phyloP scores from a whole-genome alignment of 2,329 filamentous ascomycete species.

The Taxawa tesnikishii region DNA sequence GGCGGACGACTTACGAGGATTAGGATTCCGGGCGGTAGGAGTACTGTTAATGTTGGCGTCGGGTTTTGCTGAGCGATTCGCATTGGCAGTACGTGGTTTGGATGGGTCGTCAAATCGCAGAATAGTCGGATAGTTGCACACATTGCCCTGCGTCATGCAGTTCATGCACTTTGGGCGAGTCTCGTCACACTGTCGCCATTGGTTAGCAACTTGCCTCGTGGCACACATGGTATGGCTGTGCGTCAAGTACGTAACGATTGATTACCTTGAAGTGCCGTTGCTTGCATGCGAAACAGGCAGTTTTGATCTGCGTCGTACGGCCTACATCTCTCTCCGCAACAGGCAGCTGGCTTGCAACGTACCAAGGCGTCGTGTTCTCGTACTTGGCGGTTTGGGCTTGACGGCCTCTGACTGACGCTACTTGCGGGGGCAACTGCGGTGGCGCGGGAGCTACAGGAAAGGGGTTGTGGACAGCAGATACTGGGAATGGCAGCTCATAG shows the following conservation, averaged over 20 bases:
- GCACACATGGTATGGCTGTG: background rate
- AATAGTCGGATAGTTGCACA: slow-evolving; percentile 6
- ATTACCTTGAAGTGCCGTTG: slow-evolving; percentile 1
- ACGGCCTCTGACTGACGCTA: slow-evolving; percentile 1
- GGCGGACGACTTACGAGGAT: no score
- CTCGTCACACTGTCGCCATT: slow-evolving; percentile 7
- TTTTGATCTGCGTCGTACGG: slow-evolving; percentile 5
- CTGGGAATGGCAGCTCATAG: no score
- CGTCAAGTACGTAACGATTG: no score
- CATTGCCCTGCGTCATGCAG: slow-evolving; percentile 3
- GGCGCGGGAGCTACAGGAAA: background rate
- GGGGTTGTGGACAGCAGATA: no score
- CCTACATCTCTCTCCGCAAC: slow-evolving; percentile 3
- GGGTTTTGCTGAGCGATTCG: no score
- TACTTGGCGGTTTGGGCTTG: background rate
- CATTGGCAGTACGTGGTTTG: no score
- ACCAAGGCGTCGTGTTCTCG: background rate
- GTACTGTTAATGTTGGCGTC: no score
- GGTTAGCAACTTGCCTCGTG: background rate
- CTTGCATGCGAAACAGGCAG: slow-evolving; percentile 7
- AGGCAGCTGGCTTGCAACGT: slow-evolving; percentile 1
- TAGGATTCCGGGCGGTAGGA: no score
- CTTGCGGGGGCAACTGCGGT: background rate
- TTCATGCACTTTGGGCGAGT: slow-evolving; percentile 5
- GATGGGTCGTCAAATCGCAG: slow-evolving; percentile 6